Evolutionary conservation across 1,284 basidiomycete species (phyloP), one percentile per base, ranked within the genome.

Genomic region (Cutaneotrichosporon sp.): DNA sequence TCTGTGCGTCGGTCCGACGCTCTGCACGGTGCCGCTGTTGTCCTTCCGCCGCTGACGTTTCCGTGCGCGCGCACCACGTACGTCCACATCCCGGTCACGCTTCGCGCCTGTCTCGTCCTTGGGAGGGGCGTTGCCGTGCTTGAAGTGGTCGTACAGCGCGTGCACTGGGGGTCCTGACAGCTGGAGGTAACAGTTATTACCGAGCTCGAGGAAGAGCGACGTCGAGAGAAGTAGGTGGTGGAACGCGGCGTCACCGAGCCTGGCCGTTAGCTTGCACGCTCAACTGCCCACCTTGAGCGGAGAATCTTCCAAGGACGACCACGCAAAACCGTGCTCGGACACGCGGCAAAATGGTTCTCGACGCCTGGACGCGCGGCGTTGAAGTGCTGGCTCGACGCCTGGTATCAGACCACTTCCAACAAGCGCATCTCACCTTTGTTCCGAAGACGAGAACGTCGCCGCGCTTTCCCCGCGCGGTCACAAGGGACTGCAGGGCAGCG

Each of bases 101-200:
- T 62, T 62, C 21, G 13, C 30, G 14, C 30, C 20, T 46, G 15
- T 9, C 2, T 20, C 43, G 13, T 4, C 54, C 22, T 15, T 39
- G 26, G 34, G n/a, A n/a, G n/a, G 40, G 4, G 14, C 35, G 22
- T 42, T 15, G 30, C 12, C 23, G n/a, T 15, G n/a, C 17, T 39
- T 26, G 36, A 14, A 23, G 22, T 59, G 61, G 33, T 60, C 54
- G 51, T 68, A 66, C 14, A 69, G 46, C 15, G 67, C 63, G 50
- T 69, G 66, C 4, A 80, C 49, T 3, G 77, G 76, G 4, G 36
- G 21, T 1, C 79, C 79, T 15, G 70, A 74, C 5, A 80, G 58
- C 56, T 80, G 79, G 9, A 75, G 59, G 52, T 66, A 78, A 64
- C 77, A 79, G 49, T 72, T 76, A 49, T 77, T 76, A 5, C 68